Percentiles rank a stretch among this genome's conserved stretches.
These are phyloP conservation scores for Auriscalpium orientale DNA, from an alignment of 768 basidiomycete species.

Conservation along the genomic window DNA sequence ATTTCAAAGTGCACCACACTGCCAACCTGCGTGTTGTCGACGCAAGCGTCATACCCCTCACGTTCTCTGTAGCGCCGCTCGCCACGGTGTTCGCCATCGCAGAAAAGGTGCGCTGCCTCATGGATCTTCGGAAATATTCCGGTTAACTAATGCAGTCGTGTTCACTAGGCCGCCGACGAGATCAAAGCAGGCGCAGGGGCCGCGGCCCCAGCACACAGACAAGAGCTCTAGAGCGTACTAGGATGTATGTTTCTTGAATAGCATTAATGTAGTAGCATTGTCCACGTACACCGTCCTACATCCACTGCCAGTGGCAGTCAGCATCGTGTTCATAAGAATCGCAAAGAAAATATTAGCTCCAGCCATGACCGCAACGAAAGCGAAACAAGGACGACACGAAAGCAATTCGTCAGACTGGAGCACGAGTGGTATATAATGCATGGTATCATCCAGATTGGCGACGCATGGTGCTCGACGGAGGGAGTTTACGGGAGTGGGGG, in stretches of 20 bases:
- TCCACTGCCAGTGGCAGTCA: not conserved
- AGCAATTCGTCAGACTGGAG: not conserved
- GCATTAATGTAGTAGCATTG: not conserved
- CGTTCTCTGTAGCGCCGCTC: slow-evolving; percentile 11
- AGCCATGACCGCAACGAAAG: not conserved
- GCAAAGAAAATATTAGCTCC: not conserved
- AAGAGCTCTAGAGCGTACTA: not conserved
- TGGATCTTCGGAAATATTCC: not conserved
- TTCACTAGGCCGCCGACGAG: slow-evolving; percentile 7
- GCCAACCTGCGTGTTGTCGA: slow-evolving; percentile 31
- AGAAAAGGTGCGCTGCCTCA: slow-evolving; percentile 3
- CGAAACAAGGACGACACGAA: too few species aligned
- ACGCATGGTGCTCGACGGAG: not conserved
- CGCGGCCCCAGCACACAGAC: not conserved
- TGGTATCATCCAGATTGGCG: slow-evolving; percentile 20
- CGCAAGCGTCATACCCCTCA: slow-evolving; percentile 12
- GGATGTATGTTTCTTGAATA: not conserved
- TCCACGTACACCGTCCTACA: not conserved
- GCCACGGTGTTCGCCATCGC: slow-evolving; percentile 13
- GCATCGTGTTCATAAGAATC: too few species aligned
- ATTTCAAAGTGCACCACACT: slow-evolving; percentile 36
- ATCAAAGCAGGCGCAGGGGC: slow-evolving; percentile 4
- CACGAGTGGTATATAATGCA: slow-evolving; percentile 19
- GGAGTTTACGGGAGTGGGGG: not conserved
- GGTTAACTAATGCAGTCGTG: not conserved